These are phyloP conservation scores for Solidago caesia DNA, from an alignment of 129 eudicot species.

Conservation along the genomic window DNA sequence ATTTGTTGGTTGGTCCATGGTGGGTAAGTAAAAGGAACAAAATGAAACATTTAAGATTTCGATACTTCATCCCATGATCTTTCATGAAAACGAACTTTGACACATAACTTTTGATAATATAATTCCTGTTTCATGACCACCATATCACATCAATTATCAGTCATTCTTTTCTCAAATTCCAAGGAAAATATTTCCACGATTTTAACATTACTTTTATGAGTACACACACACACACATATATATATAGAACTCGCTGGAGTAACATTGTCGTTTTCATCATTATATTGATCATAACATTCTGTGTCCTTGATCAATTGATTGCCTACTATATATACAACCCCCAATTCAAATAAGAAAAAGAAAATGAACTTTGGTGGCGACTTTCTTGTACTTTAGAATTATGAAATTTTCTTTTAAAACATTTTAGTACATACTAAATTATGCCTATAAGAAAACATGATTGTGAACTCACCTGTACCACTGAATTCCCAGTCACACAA, in stretches of 20 bases:
- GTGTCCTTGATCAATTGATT: conserved; percentile 13
- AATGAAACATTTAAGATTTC: conserved; percentile 3
- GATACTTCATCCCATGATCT: conserved; percentile 25
- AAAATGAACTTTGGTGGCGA: not conserved
- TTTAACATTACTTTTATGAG: no score
- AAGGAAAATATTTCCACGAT: conserved; percentile 24
- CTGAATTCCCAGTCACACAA: no score
- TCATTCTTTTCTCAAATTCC: conserved; percentile 24
- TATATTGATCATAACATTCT: conserved; percentile 16
- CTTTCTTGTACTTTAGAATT: not conserved
- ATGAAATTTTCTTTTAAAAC: not conserved
- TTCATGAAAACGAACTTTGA: no score
- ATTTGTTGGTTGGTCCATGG: conserved; percentile 32
- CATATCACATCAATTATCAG: conserved; percentile 24
- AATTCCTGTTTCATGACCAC: conserved; percentile 27
- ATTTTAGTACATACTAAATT: no score
- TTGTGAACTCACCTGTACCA: no score
- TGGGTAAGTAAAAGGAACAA: conserved; percentile 25
- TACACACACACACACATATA: no score
- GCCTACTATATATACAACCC: conserved; percentile 10
- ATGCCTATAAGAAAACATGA: no score
- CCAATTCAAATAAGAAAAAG: not conserved
- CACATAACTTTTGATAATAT: conserved; percentile 12
- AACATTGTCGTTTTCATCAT: no score
- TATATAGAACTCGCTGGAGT: conserved; percentile 20